Evolutionary conservation across 208 protist genomes (phyloP), one percentile per base, ranked within the genome.

Genomic region (Plasmodiophora brassicae): DNA sequence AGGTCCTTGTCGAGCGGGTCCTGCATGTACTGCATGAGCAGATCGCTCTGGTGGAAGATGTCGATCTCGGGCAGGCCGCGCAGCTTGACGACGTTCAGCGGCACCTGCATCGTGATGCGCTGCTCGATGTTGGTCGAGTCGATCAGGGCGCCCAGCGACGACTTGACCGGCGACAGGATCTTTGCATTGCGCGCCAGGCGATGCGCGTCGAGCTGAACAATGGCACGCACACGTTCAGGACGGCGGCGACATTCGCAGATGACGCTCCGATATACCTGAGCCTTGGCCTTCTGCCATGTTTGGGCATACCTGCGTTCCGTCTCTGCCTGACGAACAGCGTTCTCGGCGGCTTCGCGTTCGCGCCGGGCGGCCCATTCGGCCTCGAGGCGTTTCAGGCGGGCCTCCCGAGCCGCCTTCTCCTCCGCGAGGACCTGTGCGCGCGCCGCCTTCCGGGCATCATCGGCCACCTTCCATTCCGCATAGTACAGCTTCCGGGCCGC

Each of bases 1-100:
- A 78, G 65, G n/a, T 78, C 32, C 5, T n/a, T n/a, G 41, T 78
- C 65, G 10, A 38, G 65, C 10, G 65, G 65, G n/a, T 78, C 65
- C 32, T 38, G 41, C 5, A 78, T n/a, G n/a, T 78, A 78, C n/a
- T 78, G 32, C 14, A 78, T 5, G 10, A 78, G n/a, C 20, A 78
- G n/a, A 14, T 78, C 65, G n/a, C 41, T 38, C n/a, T 78, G 65
- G 65, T 78, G 65, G n/a, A 5, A 5, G 65, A 78, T 78, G 41
- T 78, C 65, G 14, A 78, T 32, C 32, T 78, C 65, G 41, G 65
- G 65, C 20, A 78, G 65, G n/a, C 65, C 65, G 41, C 65, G 65
- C 32, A 78, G 65, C 41, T 78, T 78, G 65, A 5, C n/a, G 41
- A n/a, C 32, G 5, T 78, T n/a, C 41, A 78, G 65, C 5, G n/a